These are phyloP conservation scores for Cryptomeria japonica DNA, from an alignment of 75 land plant genomes.

Conservation along the genomic window DNA sequence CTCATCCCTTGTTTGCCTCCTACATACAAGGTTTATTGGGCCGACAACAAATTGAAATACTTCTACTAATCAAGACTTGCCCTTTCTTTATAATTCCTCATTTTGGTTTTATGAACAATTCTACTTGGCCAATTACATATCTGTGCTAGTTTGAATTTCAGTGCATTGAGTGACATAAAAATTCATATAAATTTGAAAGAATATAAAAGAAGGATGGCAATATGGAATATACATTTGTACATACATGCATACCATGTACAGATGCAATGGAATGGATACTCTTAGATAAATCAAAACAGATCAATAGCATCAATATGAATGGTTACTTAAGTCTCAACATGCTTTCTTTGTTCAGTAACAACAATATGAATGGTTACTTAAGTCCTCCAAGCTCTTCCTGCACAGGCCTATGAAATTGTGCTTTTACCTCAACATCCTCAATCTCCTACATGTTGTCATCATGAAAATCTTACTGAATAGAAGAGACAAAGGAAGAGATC, in stretches of 20 bases:
- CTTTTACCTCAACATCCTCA: too few species aligned
- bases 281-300: not conserved
- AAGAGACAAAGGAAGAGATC: too few species aligned
- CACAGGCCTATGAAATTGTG: too few species aligned
- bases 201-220: not conserved
- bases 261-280: not conserved
- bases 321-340: too few species aligned
- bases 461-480: too few species aligned
- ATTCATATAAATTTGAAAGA: not conserved
- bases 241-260: not conserved
- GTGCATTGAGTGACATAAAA: not conserved
- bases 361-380: too few species aligned
- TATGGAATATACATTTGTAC: not conserved
- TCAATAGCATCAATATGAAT: not conserved
- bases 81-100: not conserved
- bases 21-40: not conserved
- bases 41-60: not conserved
- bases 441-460: too few species aligned
- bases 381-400: too few species aligned
- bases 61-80: not conserved
- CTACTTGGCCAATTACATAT: not conserved
- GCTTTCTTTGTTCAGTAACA: too few species aligned
- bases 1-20: not conserved
- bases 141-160: not conserved
- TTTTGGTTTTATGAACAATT: not conserved